Conservation (phyloP, 2,329 filamentous ascomycete species). For the Aureobasidium sp. region DNA sequence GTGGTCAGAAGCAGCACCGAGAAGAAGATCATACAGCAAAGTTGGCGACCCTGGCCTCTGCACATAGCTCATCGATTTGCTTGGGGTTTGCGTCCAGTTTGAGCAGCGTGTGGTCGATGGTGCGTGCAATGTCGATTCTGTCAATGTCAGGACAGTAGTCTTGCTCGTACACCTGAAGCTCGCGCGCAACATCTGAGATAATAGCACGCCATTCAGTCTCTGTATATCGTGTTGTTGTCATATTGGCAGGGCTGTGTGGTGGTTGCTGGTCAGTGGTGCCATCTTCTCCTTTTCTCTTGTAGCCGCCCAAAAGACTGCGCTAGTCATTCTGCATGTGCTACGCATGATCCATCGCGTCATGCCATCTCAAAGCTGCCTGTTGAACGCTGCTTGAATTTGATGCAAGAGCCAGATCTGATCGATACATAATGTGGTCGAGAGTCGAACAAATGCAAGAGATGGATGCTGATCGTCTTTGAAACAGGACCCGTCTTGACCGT, state of each 20-base stretch:
- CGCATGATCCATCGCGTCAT: not conserved
- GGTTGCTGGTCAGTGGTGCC: not conserved
- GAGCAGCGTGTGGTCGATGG: slow-evolving; percentile 42
- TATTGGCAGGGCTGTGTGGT: slow-evolving; percentile 12
- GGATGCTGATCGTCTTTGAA: not conserved
- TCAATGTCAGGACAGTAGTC: slow-evolving; percentile 9
- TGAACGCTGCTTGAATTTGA: not conserved
- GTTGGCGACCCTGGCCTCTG: slow-evolving; percentile 41
- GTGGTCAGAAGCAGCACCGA: not conserved
- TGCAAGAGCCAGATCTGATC: not conserved
- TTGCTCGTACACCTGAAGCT: slow-evolving; percentile 9
- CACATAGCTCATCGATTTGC: slow-evolving; percentile 46
- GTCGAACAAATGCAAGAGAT: not conserved
- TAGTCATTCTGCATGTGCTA: slow-evolving; percentile 7
- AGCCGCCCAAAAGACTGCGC: not conserved
- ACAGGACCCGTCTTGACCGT: not conserved
- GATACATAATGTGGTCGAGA: not conserved
- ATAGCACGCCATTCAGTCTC: slow-evolving; percentile 36
- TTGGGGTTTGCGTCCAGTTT: slow-evolving; percentile 39
- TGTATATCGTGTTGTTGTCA: slow-evolving; percentile 35
- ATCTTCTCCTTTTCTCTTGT: not conserved
- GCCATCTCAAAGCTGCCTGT: not conserved
- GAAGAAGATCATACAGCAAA: slow-evolving; percentile 31
- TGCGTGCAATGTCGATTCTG: slow-evolving; percentile 20
- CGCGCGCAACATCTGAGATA: slow-evolving; percentile 28